Base-by-base conservation (phyloP, 176 grass and related monocot genomes). In the Aegilops longissima region DNA sequence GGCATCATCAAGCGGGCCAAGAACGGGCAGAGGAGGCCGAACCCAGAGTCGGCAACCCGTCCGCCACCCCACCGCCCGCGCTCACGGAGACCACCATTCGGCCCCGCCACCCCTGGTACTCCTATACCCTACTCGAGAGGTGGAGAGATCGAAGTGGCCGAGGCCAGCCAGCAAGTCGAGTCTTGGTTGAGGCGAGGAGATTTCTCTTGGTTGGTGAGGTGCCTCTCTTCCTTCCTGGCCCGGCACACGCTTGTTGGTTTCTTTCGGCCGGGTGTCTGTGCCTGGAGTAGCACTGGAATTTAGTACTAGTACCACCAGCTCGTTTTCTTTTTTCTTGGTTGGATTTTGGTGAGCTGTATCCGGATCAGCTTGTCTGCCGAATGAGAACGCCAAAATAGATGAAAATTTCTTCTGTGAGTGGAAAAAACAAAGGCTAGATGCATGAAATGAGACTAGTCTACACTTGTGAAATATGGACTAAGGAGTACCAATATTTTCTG, bases 131-230 rank as follows among this genome's bases (percentile, higher is more conserved):
- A 52, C 13, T 17, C 4, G 61, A 80, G 63, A 75, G 20, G 33
- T n/a, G 5, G 72, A 33, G 40, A 6, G 67, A 71, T 72, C 81
- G 81, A 70, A 72, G 67, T 59, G 33, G 81, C 21, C 13, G 81
- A 76, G 73, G 69, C 66, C 47, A 72, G 66, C 45, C 66, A 70
- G 54, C 44, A 70, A 6, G 2, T 59, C 18, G 13, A 58, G 12
- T 52, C 4, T 52, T 52, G 13, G 11, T 59, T n/a, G 66, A 38
- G 66, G 29, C 20, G 66, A 35, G 49, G 66, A 24, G 42, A 35
- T 66, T 40, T 80, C n/a, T 29, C 81, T 36, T 61, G 81, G 81
- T 83, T 27, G 81, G 81, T 83, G 80, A 71, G 58, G 65, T 23
- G 66, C 47, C 47, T 27, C 45, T 54, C 25, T 18, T 45, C 73